These are phyloP conservation scores for Fusarium stilboides DNA, from an alignment of 2,329 filamentous ascomycete genomes.

Conservation along the genomic window DNA sequence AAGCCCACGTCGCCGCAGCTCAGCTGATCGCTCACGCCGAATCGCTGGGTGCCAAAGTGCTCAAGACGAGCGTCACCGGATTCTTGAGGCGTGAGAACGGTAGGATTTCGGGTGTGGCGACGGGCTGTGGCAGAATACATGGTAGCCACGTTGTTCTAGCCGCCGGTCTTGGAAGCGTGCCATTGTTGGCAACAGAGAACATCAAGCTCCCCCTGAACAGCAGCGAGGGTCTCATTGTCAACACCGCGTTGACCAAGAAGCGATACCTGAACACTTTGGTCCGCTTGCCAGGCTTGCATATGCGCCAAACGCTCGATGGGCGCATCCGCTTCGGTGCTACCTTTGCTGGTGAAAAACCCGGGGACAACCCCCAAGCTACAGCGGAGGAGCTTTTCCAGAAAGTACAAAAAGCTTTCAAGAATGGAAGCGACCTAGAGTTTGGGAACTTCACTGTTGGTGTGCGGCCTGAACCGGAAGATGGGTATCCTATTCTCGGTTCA, in stretches of 20 bases:
- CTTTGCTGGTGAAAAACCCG: conserved; percentile 11
- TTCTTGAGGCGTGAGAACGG: background rate
- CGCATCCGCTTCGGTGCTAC: conserved; percentile 7
- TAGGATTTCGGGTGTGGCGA: conserved; percentile 9
- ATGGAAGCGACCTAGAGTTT: conserved; percentile 13
- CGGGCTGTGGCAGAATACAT: background rate
- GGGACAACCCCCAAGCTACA: conserved; percentile 24
- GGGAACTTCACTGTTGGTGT: conserved; percentile 26
- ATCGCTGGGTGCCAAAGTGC: background rate
- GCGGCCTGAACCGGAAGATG: conserved; percentile 12
- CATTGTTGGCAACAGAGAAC: conserved; percentile 17
- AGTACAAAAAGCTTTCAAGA: conserved; percentile 2
- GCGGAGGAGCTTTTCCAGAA: conserved; percentile 19
- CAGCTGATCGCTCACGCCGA: conserved; percentile 5
- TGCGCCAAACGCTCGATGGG: conserved; percentile 23
- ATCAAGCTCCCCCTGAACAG: conserved; percentile 3
- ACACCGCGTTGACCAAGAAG: conserved; percentile 16
- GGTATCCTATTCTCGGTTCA: conserved; percentile 25
- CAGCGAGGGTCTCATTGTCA: conserved; percentile 20
- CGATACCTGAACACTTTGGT: conserved; percentile 10
- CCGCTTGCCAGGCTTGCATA: conserved; percentile 8
- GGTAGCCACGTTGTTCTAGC: conserved; percentile 27
- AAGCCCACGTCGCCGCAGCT: conserved; percentile 16
- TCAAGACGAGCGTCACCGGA: background rate
- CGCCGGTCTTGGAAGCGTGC: conserved; percentile 24